Evolutionary conservation across 768 basidiomycete genomes (phyloP).

Genomic region (Mycena crocata): DNA sequence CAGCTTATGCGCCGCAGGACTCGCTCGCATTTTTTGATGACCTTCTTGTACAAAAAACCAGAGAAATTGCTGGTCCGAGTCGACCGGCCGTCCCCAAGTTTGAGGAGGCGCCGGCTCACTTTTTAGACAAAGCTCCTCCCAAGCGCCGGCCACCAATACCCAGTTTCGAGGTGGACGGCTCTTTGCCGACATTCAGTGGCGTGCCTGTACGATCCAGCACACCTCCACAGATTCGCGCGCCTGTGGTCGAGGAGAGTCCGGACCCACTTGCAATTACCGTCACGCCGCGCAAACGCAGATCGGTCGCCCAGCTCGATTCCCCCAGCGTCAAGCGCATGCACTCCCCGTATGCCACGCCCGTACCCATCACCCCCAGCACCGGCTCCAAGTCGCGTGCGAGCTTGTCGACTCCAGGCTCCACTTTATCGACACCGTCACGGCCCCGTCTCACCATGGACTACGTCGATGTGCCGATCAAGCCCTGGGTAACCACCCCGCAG

Average conservation of each 20-base stretch:
- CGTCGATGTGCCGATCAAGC: slow-evolving; percentile 58
- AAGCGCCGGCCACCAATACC: neutral
- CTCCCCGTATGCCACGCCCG: slow-evolving; percentile 40
- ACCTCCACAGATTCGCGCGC: slow-evolving; percentile 40
- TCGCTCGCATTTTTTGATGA: slow-evolving; percentile 74
- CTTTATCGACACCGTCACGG: slow-evolving; percentile 32
- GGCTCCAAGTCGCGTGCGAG: slow-evolving; percentile 27
- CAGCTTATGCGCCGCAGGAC: slow-evolving; percentile 63
- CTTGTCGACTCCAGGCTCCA: slow-evolving; percentile 49
- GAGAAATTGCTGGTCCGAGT: slow-evolving; percentile 47
- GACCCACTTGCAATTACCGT: slow-evolving; percentile 65
- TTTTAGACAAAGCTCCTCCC: neutral
- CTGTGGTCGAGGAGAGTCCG: slow-evolving; percentile 56
- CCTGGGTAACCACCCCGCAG: slow-evolving; percentile 56
- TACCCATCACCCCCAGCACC: slow-evolving; percentile 46
- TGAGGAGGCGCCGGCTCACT: neutral
- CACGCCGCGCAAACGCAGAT: slow-evolving; percentile 82
- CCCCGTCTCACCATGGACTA: slow-evolving; percentile 55
- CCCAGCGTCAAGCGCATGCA: slow-evolving; percentile 73
- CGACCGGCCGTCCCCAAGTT: slow-evolving; percentile 28
- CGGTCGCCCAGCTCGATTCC: slow-evolving; percentile 66
- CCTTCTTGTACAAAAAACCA: slow-evolving; percentile 69
- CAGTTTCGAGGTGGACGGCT: neutral
- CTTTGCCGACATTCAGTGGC: neutral
- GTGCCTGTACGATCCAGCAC: slow-evolving; percentile 35